Base-by-base conservation (phyloP, 768 basidiomycete genomes). In the Asterophora parasitica region DNA sequence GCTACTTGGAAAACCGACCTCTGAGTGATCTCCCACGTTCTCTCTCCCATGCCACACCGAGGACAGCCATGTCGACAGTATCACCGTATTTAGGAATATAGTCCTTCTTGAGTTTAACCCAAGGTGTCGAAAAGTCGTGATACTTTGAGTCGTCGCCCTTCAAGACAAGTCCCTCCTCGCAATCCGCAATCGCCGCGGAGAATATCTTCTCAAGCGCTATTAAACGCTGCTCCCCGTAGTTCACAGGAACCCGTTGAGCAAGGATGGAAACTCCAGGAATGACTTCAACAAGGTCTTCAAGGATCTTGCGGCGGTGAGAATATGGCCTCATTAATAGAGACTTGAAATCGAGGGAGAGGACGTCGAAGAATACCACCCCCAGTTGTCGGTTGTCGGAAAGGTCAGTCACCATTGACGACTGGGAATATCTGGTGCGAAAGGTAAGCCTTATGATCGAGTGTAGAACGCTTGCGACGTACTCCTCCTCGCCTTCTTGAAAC, bases 81-180 rank as follows among this genome's bases (percentile, higher is more conserved):
- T 97, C 93, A 0, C 91, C 90, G 37, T 85, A 75, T 4, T 85
- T 85, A 1, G 82, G 81, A 32, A 97, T 90, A 52, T 95, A 95
- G 61, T 97, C 93, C 59, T 76, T 81, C 70, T 92, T 91, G 41
- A 91, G 58, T 67, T 96, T 95, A 23, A 93, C 82, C 92, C 92
- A 95, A 12, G 84, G 83, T 49, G 73, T 66, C 4, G 58, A 65
- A 55, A 62, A 71, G 55, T 85, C 83, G 49, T 83, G 82, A 61
- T 95, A 94, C 2, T 43, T 52, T 0, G 85, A 83, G 17, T 77
- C 74, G 4, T 76, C 81, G 0, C 85, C 81, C 60, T 95, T 95
- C 46, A 95, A 69, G 1, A 95, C 82, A 0, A 92, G 59, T 0
- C 88, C 86, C 59, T 89, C 87, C 54, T 85, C 67, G 34, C 70